Evolutionary conservation across 1,284 basidiomycete species (phyloP).

Genomic region (Malassezia brasiliensis): DNA sequence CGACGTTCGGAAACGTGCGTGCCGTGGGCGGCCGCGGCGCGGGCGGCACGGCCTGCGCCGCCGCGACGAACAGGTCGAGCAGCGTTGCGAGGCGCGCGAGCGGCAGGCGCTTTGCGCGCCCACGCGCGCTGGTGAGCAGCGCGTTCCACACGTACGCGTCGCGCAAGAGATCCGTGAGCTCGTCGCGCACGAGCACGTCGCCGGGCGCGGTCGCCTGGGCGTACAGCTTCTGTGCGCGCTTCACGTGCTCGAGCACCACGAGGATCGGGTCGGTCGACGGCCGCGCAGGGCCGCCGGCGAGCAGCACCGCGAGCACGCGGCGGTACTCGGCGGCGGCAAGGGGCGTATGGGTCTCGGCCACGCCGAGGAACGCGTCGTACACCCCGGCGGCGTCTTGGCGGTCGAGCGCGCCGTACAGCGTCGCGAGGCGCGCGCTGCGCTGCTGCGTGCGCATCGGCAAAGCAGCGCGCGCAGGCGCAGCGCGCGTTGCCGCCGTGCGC

Average conservation of each 20-base stretch:
- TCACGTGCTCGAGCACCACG: conserved; percentile 12
- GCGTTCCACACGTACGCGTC: conserved; percentile 16
- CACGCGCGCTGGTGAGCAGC: conserved; percentile 1
- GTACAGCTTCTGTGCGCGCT: conserved; percentile 2
- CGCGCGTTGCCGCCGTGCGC: background rate
- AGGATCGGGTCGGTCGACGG: conserved; percentile 4
- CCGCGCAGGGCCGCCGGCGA: background rate
- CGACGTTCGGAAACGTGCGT: conserved; percentile 5
- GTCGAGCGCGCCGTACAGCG: conserved; percentile 8
- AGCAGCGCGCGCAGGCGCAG: background rate
- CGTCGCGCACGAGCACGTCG: conserved; percentile 7
- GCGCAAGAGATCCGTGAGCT: conserved; percentile 3
- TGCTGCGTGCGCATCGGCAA: background rate
- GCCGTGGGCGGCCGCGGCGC: background rate
- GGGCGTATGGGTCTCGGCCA: background rate
- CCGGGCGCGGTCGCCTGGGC: background rate
- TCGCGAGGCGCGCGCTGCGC: conserved; percentile 5
- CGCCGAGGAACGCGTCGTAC: conserved; percentile 11
- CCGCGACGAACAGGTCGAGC: conserved; percentile 12
- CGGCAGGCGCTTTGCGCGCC: background rate
- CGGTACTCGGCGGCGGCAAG: conserved; percentile 13
- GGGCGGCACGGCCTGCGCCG: background rate
- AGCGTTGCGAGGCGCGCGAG: background rate
- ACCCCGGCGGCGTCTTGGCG: background rate
- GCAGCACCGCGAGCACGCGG: conserved; percentile 8